A percentile compares a stretch with the other conserved stretches of the same genome.
phyloP scores from a whole-genome alignment of 2,329 filamentous ascomycete genomes.

The Seiridium unicorne region DNA sequence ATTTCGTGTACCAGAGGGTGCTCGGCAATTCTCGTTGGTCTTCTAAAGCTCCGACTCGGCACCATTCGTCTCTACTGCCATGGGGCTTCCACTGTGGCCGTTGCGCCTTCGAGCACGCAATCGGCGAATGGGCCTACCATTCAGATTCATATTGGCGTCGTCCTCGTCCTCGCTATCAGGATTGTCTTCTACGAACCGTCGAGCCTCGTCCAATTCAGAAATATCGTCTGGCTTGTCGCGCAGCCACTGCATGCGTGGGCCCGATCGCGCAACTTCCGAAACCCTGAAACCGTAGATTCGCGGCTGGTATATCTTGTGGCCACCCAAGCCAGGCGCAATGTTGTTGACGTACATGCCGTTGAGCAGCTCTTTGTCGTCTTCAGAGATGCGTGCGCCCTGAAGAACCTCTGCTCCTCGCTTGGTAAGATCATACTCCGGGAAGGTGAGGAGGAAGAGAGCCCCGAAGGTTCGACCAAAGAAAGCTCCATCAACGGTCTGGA shows the following conservation, averaged over 20 bases:
- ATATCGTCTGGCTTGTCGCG: constrained; percentile 79
- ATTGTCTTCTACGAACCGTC: constrained; percentile 50
- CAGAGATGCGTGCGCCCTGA: constrained; percentile 34
- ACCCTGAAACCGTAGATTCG: constrained; percentile 97
- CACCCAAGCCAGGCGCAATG: constrained; percentile 82
- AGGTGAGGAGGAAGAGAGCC: constrained; percentile 96
- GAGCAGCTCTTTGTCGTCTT: constrained; percentile 55
- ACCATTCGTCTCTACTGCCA: constrained; percentile 55
- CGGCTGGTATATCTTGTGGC: constrained; percentile 84
- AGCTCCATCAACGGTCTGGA: constrained; percentile 94
- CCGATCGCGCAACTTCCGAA: constrained; percentile 83
- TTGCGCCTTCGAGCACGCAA: constrained; percentile 41
- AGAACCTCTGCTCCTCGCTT: constrained; percentile 66
- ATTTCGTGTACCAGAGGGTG: background rate
- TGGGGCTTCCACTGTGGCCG: constrained; percentile 57
- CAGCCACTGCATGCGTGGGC: constrained; percentile 96
- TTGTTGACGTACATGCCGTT: constrained; percentile 88
- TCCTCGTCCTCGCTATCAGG: constrained; percentile 57
- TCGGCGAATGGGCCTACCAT: constrained; percentile 38
- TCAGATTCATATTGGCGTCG: constrained; percentile 46
- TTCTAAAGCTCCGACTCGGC: constrained; percentile 54
- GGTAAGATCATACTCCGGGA: constrained; percentile 89
- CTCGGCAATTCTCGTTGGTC: constrained; percentile 2
- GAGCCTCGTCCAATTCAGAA: constrained; percentile 79
- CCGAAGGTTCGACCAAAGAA: constrained; percentile 99